Conservation (phyloP, 768 basidiomycete species). For the Boletus tomentosulus region DNA sequence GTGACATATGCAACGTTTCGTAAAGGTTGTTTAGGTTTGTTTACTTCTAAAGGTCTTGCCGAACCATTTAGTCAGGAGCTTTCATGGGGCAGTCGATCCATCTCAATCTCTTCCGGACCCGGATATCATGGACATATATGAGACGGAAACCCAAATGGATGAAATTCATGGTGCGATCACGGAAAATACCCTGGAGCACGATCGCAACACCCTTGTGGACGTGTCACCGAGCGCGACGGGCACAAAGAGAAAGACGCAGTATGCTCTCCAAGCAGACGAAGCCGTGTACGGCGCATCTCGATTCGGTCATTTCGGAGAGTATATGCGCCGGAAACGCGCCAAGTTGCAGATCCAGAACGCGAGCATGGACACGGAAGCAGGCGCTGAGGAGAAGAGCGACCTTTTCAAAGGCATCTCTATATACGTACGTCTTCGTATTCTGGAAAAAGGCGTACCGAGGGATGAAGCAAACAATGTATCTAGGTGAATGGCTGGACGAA, state of each 20-base stretch:
- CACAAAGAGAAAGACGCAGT: constrained; percentile 17
- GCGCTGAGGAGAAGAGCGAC: constrained; percentile 30
- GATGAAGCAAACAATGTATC: not conserved
- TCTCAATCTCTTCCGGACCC: constrained; percentile 4
- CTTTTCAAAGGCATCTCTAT: constrained; percentile 76
- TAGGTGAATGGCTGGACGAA: constrained; percentile 90
- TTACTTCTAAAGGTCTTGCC: not conserved
- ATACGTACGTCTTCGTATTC: constrained; percentile 56
- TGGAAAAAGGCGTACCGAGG: not conserved
- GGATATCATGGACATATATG: constrained; percentile 33
- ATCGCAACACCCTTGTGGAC: constrained; percentile 12
- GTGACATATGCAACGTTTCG: not conserved
- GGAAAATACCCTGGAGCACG: constrained; percentile 33
- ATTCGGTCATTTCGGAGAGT: constrained; percentile 84
- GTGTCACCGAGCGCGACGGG: not conserved
- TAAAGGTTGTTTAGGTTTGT: not conserved
- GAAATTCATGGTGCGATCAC: constrained; percentile 9
- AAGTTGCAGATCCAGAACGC: constrained; percentile 84
- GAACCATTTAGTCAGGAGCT: constrained; percentile 4
- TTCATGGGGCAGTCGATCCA: not conserved
- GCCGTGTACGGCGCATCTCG: constrained; percentile 69
- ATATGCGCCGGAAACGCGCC: constrained; percentile 86
- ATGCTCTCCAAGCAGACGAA: constrained; percentile 30
- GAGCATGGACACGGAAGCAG: constrained; percentile 28
- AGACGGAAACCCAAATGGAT: constrained; percentile 7